Evolutionary conservation across 2,329 filamentous ascomycete genomes (phyloP), one percentile per base, ranked within the genome.

Genomic region (Elsinoe necatrix): DNA sequence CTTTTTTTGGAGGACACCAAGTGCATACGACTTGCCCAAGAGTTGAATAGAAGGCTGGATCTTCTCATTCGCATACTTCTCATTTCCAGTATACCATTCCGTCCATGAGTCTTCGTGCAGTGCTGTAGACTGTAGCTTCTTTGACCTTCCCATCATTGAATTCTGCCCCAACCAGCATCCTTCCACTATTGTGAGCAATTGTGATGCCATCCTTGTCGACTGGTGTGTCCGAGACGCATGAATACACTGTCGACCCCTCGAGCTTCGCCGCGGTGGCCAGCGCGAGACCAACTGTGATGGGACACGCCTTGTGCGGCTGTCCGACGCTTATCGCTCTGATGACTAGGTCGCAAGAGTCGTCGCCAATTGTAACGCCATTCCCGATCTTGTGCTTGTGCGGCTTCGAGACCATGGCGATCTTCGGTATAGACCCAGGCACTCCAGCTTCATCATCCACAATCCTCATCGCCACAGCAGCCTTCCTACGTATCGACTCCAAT

Each of bases 391-490:
- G 48, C 82, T 61, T 72, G 63, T 25, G 63, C 5, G 67, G 56
- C 48, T 56, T 59, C 71, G 74, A 29, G 65, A 83, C 74, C 14
- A 85, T 69, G 12, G 77, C 79, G 35, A 87, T 81, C 65, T 87
- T 85, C 0, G 84, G 84, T 1, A 86, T 78, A 1, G 80, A 81
- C 0, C 78, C 75, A 0, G 77, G 75, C 5, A 77, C 77, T 1
- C 69, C 69, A 0, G 70, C 69, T 11, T 71, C 68, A 0, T 72
- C 67, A 3, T 66, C 62, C 6, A 76, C 75, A 47, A 87, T 71
- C 0, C 83, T 82, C 83, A 87, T 87, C 21, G 71, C 72, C 0
- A 78, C 74, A 0, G 81, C 79, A 0, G 80, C 84, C 43, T 75
- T 71, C 48, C 72, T 74, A 1, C 84, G 75, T 55, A 87, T 82